phyloP scores from a whole-genome alignment of 352 stramenopile genomes.

The Saprolegnia parasitica region DNA sequence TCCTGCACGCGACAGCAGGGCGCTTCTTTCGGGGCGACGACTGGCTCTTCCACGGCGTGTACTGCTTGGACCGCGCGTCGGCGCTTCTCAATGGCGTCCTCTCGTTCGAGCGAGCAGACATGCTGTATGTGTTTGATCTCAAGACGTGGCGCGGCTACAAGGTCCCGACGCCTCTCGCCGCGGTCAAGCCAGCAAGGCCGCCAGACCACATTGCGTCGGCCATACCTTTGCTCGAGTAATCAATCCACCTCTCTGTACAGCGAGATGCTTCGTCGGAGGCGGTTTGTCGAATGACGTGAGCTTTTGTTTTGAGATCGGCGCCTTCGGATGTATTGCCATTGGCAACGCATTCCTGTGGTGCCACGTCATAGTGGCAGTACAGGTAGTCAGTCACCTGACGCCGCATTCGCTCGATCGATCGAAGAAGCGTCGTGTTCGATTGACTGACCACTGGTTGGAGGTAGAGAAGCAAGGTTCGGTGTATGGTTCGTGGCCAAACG shows the following conservation, averaged over 20 bases:
- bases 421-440: no score
- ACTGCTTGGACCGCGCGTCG: neutral
- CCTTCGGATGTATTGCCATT: no score
- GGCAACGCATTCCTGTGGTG: no score
- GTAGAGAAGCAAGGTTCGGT: no score
- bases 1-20: neutral
- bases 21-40: neutral
- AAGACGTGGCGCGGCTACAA: slow-evolving; percentile 8
- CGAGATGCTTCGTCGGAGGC: no score
- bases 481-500: no score
- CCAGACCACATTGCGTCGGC: neutral
- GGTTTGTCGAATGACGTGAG: no score
- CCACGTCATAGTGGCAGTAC: no score
- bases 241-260: neutral
- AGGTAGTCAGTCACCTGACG: no score
- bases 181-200: neutral
- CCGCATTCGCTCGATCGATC: no score
- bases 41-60: neutral
- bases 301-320: no score
- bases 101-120: neutral
- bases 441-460: no score
- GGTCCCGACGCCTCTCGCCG: neutral
- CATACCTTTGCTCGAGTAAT: neutral
- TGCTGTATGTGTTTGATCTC: neutral
- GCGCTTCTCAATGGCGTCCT: neutral